These are phyloP conservation scores for Euphorbia lathyris DNA, from an alignment of 345 rosid species.

Conservation along the genomic window DNA sequence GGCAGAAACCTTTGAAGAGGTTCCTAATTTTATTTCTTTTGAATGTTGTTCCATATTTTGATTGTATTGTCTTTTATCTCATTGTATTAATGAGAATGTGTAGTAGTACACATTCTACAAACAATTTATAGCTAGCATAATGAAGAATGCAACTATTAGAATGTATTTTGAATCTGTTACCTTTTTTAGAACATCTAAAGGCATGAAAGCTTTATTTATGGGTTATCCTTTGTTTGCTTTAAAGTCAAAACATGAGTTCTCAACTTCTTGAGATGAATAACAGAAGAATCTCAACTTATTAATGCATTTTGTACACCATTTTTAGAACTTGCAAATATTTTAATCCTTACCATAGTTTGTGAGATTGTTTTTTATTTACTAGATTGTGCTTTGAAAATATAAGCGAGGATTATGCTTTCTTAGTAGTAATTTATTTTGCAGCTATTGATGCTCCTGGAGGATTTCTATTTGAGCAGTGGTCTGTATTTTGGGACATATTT, in stretches of 20 bases:
- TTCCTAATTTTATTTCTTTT: conserved; percentile 22
- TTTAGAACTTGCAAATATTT: too few relatives aligned
- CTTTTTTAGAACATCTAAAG: too few relatives aligned
- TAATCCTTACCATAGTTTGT: too few relatives aligned
- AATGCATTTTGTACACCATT: too few relatives aligned
- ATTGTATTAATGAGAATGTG: not conserved
- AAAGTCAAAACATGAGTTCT: too few relatives aligned
- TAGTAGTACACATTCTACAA: not conserved
- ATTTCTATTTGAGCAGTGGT: conserved; percentile 81
- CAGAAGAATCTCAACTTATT: too few relatives aligned
- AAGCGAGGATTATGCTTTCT: not conserved
- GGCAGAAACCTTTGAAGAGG: conserved; percentile 97
- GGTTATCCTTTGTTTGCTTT: too few relatives aligned
- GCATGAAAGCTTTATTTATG: too few relatives aligned
- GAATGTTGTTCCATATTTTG: conserved; percentile 7
- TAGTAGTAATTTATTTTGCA: conserved; percentile 18
- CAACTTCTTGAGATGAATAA: too few relatives aligned
- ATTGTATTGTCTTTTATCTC: not conserved
- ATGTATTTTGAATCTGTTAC: too few relatives aligned
- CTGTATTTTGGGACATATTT: conserved; percentile 76
- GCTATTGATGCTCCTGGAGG: conserved; percentile 82
- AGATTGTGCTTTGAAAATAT: not conserved
- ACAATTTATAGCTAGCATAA: not conserved
- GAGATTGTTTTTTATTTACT: too few relatives aligned
- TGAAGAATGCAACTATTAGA: too few relatives aligned